Evolutionary conservation across 2,329 filamentous ascomycete genomes (phyloP), one percentile per base, ranked within the genome.

Genomic region (Microthyrium microscopicum): DNA sequence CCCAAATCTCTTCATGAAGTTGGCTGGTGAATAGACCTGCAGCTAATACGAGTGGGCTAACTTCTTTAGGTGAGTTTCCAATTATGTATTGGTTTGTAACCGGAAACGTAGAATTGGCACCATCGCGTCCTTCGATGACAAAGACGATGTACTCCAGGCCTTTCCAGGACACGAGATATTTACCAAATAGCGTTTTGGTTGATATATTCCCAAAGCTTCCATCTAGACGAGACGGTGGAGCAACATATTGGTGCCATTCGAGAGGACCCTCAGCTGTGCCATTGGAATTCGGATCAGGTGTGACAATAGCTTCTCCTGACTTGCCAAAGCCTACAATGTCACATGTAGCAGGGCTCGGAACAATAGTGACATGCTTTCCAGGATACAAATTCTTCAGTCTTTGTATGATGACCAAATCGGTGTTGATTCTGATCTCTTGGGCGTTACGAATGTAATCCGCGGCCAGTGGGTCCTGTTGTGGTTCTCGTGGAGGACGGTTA

Each of bases 1-100:
- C 70, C 59, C 71, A 72, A 20, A 75, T 60, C 50, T 73, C 68
- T 9, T 64, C 53, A 41, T 73, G 68, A 12, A 74, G 49, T 37
- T 68, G 59, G 36, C 51, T 56, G 17, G 49, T 50, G 62, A 65
- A 75, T 13, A 50, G 48, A 0, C 65, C 63, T 0, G 60, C 67
- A 2, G 61, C 61, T 2, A 63, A 47, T 9, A 74, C 45, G 8
- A 75, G 54, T 1, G 53, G 52, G 34, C 71, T 60, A 11, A 25
- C 24, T 18, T 25, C 29, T 6, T 35, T 28, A 19, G 15, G 12
- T 11, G 20, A 22, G 15, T 31, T 18, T 12, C 25, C 15, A 26
- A 36, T 29, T 20, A 36, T 30, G 12, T 36, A 36, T 12, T 36
- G 20, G 15, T 36, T 36, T 15, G 27, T 27, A 19, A 36, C n/a